Evolutionary conservation across 257 asterid genomes (phyloP).

Genomic region (Salvia miltiorrhiza): DNA sequence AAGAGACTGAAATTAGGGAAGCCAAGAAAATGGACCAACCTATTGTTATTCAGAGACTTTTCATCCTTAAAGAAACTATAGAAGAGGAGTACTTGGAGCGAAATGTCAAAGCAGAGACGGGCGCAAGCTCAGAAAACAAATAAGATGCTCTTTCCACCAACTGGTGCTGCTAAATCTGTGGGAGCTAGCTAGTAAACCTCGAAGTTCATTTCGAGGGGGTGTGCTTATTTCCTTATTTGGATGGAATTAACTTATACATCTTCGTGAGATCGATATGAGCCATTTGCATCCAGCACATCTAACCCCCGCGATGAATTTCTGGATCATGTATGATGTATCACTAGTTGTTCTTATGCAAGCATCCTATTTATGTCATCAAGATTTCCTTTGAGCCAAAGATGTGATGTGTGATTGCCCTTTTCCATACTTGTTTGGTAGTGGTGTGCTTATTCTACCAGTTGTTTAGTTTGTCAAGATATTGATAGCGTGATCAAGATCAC

Average conservation of each 20-base stretch:
- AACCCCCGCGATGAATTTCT: background rate
- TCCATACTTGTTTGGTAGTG: background rate
- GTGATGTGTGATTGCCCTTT: background rate
- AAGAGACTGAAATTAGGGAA: slow-evolving; percentile 86
- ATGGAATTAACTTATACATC: background rate
- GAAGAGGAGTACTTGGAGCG: slow-evolving; percentile 84
- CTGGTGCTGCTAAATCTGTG: background rate
- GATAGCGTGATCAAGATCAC: slow-evolving; percentile 8
- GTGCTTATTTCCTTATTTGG: background rate
- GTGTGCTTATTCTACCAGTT: background rate
- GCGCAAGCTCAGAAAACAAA: slow-evolving; percentile 28
- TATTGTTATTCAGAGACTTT: slow-evolving; percentile 82
- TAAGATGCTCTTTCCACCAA: slow-evolving; percentile 18
- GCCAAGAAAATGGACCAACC: slow-evolving; percentile 81
- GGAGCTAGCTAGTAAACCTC: slow-evolving; percentile 10
- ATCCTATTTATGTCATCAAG: background rate
- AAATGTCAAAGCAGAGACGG: slow-evolving; percentile 30
- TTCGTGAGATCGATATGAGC: background rate
- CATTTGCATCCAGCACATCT: background rate
- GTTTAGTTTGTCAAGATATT: background rate
- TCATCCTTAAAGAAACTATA: slow-evolving; percentile 75
- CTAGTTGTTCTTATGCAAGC: background rate
- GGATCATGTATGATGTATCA: background rate
- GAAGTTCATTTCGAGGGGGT: background rate
- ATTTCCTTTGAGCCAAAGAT: background rate